Base-by-base conservation (phyloP, 2,329 filamentous ascomycete genomes). In the Calonectria pseudoturangicola region DNA sequence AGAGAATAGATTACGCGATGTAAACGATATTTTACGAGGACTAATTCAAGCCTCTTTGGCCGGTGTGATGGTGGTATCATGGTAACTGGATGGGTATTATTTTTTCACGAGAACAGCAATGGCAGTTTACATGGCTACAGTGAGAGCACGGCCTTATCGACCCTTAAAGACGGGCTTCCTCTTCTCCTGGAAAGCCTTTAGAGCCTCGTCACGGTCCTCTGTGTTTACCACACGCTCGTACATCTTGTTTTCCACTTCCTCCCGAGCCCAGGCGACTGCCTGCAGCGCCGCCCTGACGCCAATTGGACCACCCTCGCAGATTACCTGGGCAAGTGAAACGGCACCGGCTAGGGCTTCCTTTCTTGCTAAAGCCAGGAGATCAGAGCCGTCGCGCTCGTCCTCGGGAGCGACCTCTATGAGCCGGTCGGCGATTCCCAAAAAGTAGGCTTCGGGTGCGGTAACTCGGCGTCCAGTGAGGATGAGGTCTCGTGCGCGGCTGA, bases 401-500 rank as follows among this genome's bases (percentile, higher is more conserved):
- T 91, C 88, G 7, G 91, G 90, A 27, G 90, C 85, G 27, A 98
- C 89, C 84, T 98, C 94, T 28, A 98, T 95, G 36, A 98, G 85
- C n/a, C 96, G 89, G 85, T 98, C 95, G 54, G 94, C 96, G 41
- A 99, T 88, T 1, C 97, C 97, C 21, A 98, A 86, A 83, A 97
- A 97, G 85, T 98, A 98, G 0, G 97, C 95, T 86, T 98, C 97
- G 1, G 94, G 87, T 0, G 92, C 96, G 10, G 89, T 89, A 15
- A 99, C 94, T 51, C 95, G 89, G n/a, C 97, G 91, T 3, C 97
- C 97, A 0, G 96, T 98, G 10, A 98, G 88, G 65, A 98, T 93
- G 79, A 98, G 86, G 83, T 99, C 96, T 64, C 96, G 90, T n/a
- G 97, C 97, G 68, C 95, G 92, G 30, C 89, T 88, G 28, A 93